Conservation (phyloP, 2,329 filamentous ascomycete species). For the Beauveria varroae region DNA sequence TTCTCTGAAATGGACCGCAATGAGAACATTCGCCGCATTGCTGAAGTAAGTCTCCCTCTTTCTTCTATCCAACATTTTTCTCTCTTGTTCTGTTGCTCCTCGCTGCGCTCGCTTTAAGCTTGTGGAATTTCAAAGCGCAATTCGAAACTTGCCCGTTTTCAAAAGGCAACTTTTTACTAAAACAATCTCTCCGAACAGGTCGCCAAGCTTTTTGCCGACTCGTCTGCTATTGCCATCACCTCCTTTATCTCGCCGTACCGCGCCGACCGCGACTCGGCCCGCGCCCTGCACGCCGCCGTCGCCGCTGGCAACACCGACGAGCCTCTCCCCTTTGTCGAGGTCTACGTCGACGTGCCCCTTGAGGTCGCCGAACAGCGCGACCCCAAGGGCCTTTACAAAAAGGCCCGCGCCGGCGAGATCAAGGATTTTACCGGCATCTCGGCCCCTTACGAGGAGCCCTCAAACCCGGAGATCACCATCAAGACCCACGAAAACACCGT, state of each 20-base stretch:
- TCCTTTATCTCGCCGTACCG: conserved; percentile 96
- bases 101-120: background rate
- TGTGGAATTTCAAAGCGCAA: background rate
- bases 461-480: conserved; percentile 80
- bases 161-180: conserved; percentile 26
- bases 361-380: conserved; percentile 91
- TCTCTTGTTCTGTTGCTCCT: background rate
- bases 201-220: conserved; percentile 93
- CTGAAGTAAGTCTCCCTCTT: conserved; percentile 44
- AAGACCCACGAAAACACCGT: conserved; percentile 74
- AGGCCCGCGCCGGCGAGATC: conserved; percentile 86
- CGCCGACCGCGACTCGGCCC: conserved; percentile 75
- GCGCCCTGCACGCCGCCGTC: conserved; percentile 62
- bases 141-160: background rate
- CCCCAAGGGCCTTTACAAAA: conserved; percentile 97
- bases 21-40: conserved; percentile 96
- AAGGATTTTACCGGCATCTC: conserved; percentile 96
- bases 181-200: conserved; percentile 36
- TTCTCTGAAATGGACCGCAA: conserved; percentile 90
- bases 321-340: conserved; percentile 82
- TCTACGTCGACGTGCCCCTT: conserved; percentile 85
- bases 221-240: conserved; percentile 78
- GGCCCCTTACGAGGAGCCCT: conserved; percentile 87
- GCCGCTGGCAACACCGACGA: conserved; percentile 45
- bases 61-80: no score